phyloP scores from a whole-genome alignment of 306 rosid genomes.

The Macrotyloma uniflorum region DNA sequence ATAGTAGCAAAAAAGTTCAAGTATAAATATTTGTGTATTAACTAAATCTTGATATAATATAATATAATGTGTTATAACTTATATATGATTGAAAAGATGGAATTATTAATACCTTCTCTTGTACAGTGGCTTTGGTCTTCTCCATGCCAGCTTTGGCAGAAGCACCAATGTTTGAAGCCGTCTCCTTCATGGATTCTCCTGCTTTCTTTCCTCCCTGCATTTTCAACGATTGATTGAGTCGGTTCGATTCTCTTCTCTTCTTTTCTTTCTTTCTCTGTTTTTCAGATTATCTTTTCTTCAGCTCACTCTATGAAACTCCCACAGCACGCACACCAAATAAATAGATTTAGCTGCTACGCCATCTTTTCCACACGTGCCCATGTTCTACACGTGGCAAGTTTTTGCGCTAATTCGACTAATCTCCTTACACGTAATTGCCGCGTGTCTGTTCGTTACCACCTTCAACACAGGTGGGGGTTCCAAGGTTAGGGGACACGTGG shows the following conservation, averaged over 20 bases:
- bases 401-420: background rate
- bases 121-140: constrained; percentile 74
- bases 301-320: background rate
- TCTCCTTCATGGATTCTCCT: constrained; percentile 58
- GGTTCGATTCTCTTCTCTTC: background rate
- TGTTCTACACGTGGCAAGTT: constrained; percentile 19
- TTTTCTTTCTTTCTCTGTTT: background rate
- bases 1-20: too few relatives aligned
- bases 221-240: too few relatives aligned
- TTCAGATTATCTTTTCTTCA: background rate
- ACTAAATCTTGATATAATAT: too few relatives aligned
- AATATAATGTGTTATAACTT: too few relatives aligned
- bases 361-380: background rate
- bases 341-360: background rate
- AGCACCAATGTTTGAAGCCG: constrained; percentile 69
- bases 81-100: too few relatives aligned
- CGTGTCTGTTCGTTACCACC: constrained; percentile 1
- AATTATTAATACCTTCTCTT: constrained; percentile 63
- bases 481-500: constrained; percentile 5
- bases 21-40: too few relatives aligned
- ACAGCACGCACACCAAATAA: background rate
- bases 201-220: constrained; percentile 68
- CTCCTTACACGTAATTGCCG: constrained; percentile 36
- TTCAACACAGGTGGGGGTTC: background rate
- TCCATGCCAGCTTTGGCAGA: constrained; percentile 86